Evolutionary conservation across 495 filamentous ascomycete genomes (phyloP).

Genomic region (Neurospora sp.): DNA sequence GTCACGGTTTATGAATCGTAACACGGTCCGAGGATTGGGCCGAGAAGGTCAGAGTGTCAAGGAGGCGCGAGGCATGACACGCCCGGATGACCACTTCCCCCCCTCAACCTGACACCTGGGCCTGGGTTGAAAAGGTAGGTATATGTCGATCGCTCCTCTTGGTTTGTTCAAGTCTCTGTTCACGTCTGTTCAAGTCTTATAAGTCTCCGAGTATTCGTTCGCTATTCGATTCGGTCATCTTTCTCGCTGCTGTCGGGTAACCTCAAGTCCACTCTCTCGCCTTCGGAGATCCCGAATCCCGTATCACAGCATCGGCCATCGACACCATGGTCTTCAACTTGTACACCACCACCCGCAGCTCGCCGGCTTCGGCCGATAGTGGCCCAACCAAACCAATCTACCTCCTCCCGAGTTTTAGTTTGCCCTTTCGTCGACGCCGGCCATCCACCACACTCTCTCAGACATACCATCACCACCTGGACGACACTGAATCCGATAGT

Average conservation of each 20-base stretch:
- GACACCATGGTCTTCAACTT: slow-evolving; percentile 14
- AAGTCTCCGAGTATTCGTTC: not conserved
- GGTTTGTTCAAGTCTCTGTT: not conserved
- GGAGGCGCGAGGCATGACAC: not conserved
- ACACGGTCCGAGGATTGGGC: not conserved
- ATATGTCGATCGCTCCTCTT: not conserved
- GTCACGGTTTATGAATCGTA: not conserved
- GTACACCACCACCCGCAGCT: slow-evolving; percentile 2
- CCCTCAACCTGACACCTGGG: not conserved
- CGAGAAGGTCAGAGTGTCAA: not conserved
- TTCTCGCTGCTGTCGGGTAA: not conserved
- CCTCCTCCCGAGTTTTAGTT: slow-evolving; percentile 36
- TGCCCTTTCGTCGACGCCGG: slow-evolving; percentile 33
- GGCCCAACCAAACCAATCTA: slow-evolving; percentile 40
- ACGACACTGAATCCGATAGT: not conserved
- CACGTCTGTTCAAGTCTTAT: not conserved
- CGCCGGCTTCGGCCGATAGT: slow-evolving; percentile 3
- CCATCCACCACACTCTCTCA: not conserved
- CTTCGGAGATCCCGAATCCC: not conserved
- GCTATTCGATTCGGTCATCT: not conserved
- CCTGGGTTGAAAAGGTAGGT: not conserved
- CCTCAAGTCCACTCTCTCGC: not conserved
- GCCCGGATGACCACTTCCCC: not conserved
- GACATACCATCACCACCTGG: not conserved
- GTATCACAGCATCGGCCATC: not conserved